Evolutionary conservation across 2,329 filamentous ascomycete genomes (phyloP), one percentile per base, ranked within the genome.

Genomic region (Calonectria honghensis): DNA sequence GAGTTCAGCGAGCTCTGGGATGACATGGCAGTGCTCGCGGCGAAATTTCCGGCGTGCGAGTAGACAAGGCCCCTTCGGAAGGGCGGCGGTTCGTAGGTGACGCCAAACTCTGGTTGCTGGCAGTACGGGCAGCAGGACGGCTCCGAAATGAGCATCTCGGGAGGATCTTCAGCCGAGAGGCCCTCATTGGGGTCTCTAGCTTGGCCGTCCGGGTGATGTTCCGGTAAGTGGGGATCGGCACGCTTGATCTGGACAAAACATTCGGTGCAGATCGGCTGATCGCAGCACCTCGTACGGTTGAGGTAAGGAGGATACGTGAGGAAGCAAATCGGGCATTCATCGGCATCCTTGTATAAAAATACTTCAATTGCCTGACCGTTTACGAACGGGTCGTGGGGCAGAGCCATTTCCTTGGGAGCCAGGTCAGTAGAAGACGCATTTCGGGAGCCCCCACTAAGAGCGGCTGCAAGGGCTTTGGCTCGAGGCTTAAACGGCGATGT

Each of bases 231-330:
- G 13, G 96, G 96, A 77, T 99, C 96, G 5, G 96, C 93, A 52
- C 97, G 92, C 84, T 98, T 98, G 83, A 99, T 99, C 84, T 99
- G 97, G 5, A 99, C 97, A 81, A 99, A 99, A 84, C 97, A 99
- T 86, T 99, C 97, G 52, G 96, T 98, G 86, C 97, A 99, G 76
- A 99, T 98, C 7, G 94, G 90, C 83, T 99, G 97, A 80, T 98
- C 96, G 84, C 97, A 99, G 83, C 97, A 99, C 78, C 97, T 90
- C 0, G 97, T 99, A 78, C 93, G 94, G 86, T 99, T 99, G 37
- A 99, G 89, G 82, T 97, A 97, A 4, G 96, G 96, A 0, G 97
- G 97, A 79, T 98, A 99, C 80, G 96, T 97, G 68, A 98, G 89
- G 83, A 98, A 98, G 87, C 97, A 99, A 76, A 99, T 98, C 6